phyloP scores from a whole-genome alignment of 2,329 filamentous ascomycete species.

The Aspergillus eucalypticola region DNA sequence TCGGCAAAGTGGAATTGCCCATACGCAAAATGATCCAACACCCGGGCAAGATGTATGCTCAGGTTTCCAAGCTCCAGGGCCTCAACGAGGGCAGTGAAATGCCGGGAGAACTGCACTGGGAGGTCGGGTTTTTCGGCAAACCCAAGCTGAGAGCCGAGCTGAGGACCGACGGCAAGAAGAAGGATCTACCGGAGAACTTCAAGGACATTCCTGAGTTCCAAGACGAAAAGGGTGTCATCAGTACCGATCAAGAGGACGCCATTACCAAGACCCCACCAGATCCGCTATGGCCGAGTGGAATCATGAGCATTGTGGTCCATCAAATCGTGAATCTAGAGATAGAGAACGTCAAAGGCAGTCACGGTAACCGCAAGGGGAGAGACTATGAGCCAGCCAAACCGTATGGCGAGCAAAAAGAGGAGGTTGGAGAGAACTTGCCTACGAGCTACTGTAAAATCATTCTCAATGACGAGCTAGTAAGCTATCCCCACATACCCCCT shows the following conservation, averaged over 20 bases:
- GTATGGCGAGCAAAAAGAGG: constrained; percentile 83
- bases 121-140: constrained; percentile 93
- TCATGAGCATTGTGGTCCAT: constrained; percentile 83
- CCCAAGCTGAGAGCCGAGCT: constrained; percentile 82
- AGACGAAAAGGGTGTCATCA: constrained; percentile 79
- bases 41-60: constrained; percentile 88
- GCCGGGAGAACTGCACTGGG: constrained; percentile 94
- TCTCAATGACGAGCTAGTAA: constrained; percentile 77
- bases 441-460: constrained; percentile 93
- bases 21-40: constrained; percentile 95
- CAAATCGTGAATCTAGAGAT: constrained; percentile 94
- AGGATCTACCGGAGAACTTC: constrained; percentile 71
- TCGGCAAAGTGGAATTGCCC: constrained; percentile 89
- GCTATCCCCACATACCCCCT: constrained; percentile 17
- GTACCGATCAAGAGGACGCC: constrained; percentile 74
- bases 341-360: constrained; percentile 83
- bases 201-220: constrained; percentile 75
- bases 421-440: constrained; percentile 75
- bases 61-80: constrained; percentile 78
- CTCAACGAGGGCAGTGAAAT: constrained; percentile 82
- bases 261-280: constrained; percentile 89
- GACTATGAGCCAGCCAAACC: constrained; percentile 88
- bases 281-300: constrained; percentile 90
- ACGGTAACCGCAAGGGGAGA: constrained; percentile 75
- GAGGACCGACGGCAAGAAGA: constrained; percentile 82